Base-by-base conservation (phyloP, 1,139 yeast species). In the Diutina ranongensis region DNA sequence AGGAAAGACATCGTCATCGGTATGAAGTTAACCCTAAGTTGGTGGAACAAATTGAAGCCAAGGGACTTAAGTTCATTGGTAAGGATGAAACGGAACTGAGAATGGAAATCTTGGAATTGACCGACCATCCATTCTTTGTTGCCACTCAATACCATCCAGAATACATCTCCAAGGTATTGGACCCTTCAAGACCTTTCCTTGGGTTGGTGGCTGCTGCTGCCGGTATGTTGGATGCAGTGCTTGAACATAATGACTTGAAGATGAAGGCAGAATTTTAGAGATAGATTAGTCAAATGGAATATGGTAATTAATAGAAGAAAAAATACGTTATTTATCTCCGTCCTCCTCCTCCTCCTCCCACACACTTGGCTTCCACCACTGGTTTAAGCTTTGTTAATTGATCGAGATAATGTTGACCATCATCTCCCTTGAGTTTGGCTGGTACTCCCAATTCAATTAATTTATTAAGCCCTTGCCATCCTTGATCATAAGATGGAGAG, bases 101-200 rank as follows among this genome's bases (percentile, higher is more conserved):
- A 71, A 92, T 94, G 95, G 98, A 92, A 68, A 81, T 88, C 50
- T 74, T 87, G 50, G 98, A 92, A 67, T 71, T 88, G 56, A 64
- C 68, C 53, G 74, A 67, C 54, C 97, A 89, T 64, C 94, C 94
- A 59, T 92, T 82, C 70, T 89, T 69, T 60, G 94, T 88, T 57
- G 99, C 94, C 54, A 86, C 97, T 40, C 99, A 92, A 71, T 92
- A 89, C 69, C 99, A 92, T 62, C 99, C 99, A 42, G 99, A 92
- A 68, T 92, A 92, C 64, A 76, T 89, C 55, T 87, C 97, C 44
- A 87, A 94, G 67, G 98, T 94, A 34, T 76, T 92, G 63, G 95
- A 87, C 56, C 98, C 99, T 48, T 88, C 97, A 34, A 78, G 87
- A 64, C 99, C 99, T 48, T 85, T 92, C 70, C 76, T 92, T 61